A percentile compares a stretch with the other conserved stretches of the same genome.
Conservation (phyloP, 495 filamentous ascomycete species). For the Saxophila tyrrhenica region DNA sequence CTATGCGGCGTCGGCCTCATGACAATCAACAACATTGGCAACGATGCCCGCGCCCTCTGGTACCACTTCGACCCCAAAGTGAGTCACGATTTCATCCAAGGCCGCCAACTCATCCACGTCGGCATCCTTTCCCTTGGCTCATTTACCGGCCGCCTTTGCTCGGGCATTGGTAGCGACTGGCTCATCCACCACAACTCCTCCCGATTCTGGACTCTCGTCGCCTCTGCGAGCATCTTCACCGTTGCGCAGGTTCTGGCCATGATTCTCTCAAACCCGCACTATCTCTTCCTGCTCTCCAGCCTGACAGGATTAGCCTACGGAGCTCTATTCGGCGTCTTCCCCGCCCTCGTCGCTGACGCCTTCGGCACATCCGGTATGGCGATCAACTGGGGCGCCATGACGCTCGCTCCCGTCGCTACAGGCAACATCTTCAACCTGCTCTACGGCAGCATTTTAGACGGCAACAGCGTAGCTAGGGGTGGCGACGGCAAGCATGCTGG, state of each 20-base stretch:
- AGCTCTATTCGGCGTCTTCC: slow-evolving; percentile 89
- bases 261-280: slow-evolving; percentile 66
- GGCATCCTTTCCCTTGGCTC: slow-evolving; percentile 79
- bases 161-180: slow-evolving; percentile 81
- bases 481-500: slow-evolving; percentile 50
- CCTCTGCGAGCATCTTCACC: slow-evolving; percentile 67
- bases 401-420: slow-evolving; percentile 67
- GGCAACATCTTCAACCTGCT: slow-evolving; percentile 87
- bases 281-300: slow-evolving; percentile 64
- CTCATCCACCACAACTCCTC: slow-evolving; percentile 68
- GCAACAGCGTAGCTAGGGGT: slow-evolving; percentile 55
- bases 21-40: slow-evolving; percentile 99
- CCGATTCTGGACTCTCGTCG: slow-evolving; percentile 79
- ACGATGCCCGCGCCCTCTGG: slow-evolving; percentile 71
- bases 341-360: slow-evolving; percentile 78
- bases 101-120: slow-evolving; percentile 83
- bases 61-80: slow-evolving; percentile 67
- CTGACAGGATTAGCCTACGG: slow-evolving; percentile 87
- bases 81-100: slow-evolving; percentile 60
- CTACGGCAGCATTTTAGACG: slow-evolving; percentile 73
- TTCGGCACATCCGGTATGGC: slow-evolving; percentile 79
- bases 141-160: slow-evolving; percentile 68
- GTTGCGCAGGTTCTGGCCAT: slow-evolving; percentile 70
- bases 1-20: slow-evolving; percentile 89
- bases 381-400: slow-evolving; percentile 79